Base-by-base conservation (phyloP, 2,329 filamentous ascomycete genomes). In the Epicoccum sorghinum region DNA sequence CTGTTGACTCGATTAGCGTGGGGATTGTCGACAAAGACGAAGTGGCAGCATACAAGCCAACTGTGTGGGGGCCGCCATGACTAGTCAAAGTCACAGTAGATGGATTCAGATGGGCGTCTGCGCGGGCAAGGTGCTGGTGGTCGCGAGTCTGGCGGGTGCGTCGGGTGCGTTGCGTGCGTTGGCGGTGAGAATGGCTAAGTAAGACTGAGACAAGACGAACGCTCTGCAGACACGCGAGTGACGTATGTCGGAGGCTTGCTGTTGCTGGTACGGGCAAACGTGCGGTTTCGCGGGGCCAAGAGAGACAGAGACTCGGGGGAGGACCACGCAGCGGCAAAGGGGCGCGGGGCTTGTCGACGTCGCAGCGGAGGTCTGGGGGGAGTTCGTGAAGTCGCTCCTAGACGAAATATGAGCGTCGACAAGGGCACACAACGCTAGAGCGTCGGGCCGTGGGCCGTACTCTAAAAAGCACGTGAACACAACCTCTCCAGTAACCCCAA, bases 11-110 rank as follows among this genome's bases (percentile, higher is more conserved):
- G 46, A 48, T 65, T 48, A 64, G 62, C 50, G 27, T 9, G 27
- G 27, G 27, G 27, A 29, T 29, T 29, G 6, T 9, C 27, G 9
- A 29, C 27, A 23, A 3, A n/a, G 4, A 14, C 12, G 7, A 36
- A 23, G 29, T 10, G 30, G 35, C 29, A 25, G 79, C 84, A 59
- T 76, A 87, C 85, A 96, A 79, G 91, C 91, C 87, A 97, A 90
- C 86, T 97, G 93, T 80, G 93, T 89, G 73, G 90, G 87, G 83
- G 83, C 88, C 77, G 91, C 90, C 92, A 96, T 97, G 86, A 87
- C 90, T 92, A 92, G 86, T 87, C 74, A 91, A 92, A 92, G 89
- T 83, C 89, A 91, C 89, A 89, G 87, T 64, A 66, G 65, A 57
- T 59, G 56, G 49, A 52, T 61, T 61, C 68, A 58, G 61, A 29